phyloP scores from a whole-genome alignment of 768 basidiomycete genomes.

The Boletus fagicola region DNA sequence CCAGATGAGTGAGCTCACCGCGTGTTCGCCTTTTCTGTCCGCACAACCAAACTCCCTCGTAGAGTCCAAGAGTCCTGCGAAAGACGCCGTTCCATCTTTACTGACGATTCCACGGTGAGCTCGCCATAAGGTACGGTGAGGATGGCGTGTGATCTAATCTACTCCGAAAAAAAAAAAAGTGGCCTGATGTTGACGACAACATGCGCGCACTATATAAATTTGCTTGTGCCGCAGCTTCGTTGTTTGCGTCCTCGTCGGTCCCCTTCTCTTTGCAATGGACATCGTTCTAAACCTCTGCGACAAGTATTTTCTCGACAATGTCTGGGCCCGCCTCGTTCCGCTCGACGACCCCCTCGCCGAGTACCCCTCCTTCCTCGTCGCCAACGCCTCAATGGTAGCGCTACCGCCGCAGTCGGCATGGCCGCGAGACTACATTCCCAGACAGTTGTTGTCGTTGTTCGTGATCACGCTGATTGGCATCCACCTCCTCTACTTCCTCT shows the following conservation, averaged over 20 bases:
- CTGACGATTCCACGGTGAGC: background rate
- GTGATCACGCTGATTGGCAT: constrained; percentile 79
- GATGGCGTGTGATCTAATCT: constrained; percentile 16
- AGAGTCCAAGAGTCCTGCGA: background rate
- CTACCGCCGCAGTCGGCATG: constrained; percentile 60
- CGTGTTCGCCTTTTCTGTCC: background rate
- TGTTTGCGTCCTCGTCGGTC: background rate
- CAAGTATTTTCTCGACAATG: constrained; percentile 68
- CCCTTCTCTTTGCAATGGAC: constrained; percentile 64
- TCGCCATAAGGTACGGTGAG: background rate
- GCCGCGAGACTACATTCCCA: constrained; percentile 79
- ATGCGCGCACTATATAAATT: constrained; percentile 23
- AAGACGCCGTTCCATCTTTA: background rate
- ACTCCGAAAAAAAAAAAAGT: constrained; percentile 30
- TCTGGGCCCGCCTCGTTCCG: constrained; percentile 78
- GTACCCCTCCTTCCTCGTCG: constrained; percentile 23
- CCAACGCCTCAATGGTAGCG: constrained; percentile 41
- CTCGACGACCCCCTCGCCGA: constrained; percentile 44
- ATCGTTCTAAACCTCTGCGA: constrained; percentile 67
- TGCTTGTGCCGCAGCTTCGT: background rate
- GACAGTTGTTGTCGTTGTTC: constrained; percentile 73
- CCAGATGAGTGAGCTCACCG: background rate
- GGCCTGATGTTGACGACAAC: constrained; percentile 27
- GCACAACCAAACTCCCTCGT: background rate
- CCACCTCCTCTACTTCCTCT: constrained; percentile 80